phyloP scores from a whole-genome alignment of 345 rosid genomes.

The Populus simonii region DNA sequence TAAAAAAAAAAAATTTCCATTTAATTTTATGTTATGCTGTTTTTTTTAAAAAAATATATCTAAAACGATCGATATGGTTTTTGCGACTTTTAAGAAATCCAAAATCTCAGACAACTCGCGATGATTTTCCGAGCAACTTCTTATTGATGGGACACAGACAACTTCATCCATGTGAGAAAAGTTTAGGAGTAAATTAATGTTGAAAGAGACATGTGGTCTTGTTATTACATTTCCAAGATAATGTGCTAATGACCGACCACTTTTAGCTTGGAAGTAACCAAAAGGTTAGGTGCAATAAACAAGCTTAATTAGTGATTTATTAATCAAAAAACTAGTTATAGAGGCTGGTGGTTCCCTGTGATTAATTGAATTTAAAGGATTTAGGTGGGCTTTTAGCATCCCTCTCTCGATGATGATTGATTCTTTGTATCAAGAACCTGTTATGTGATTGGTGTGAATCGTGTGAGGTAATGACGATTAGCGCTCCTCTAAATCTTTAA shows the following conservation, averaged over 20 bases:
- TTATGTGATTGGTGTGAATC: not conserved
- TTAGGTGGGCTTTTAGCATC: not conserved
- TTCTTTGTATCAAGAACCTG: not conserved
- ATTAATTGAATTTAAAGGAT: not conserved
- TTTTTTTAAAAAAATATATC: too few relatives aligned
- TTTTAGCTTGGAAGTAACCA: not conserved
- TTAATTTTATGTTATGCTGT: too few relatives aligned
- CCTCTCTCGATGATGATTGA: too few relatives aligned
- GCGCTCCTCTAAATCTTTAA: not conserved
- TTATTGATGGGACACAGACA: too few relatives aligned
- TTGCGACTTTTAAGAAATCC: too few relatives aligned
- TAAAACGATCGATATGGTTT: too few relatives aligned
- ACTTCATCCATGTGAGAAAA: too few relatives aligned
- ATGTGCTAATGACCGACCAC: slow-evolving; percentile 5
- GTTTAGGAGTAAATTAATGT: too few relatives aligned
- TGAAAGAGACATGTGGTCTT: not conserved
- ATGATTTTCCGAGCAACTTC: too few relatives aligned
- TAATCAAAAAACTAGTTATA: not conserved
- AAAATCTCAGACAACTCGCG: too few relatives aligned
- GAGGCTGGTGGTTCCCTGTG: not conserved
- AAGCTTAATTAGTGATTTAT: not conserved
- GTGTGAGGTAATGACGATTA: not conserved
- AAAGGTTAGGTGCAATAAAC: not conserved
- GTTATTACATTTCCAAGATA: not conserved
- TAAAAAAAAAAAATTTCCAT: too few relatives aligned